Base-by-base conservation (phyloP, 2,329 filamentous ascomycete genomes). In the Byssochlamys sp. region DNA sequence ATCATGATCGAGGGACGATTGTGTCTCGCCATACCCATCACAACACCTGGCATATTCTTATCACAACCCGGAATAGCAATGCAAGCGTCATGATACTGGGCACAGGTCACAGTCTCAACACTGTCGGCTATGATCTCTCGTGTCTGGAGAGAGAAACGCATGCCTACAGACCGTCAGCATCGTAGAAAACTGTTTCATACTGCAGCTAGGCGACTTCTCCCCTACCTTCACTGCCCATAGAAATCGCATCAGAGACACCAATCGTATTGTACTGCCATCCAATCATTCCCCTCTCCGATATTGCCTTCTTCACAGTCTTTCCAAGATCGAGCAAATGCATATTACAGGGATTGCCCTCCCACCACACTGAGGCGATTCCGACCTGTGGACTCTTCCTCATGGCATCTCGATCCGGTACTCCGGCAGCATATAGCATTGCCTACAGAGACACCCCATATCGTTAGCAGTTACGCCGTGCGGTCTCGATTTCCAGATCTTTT, bases 291-390 rank as follows among this genome's bases (percentile, higher is more conserved):
- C 91, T 84, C 66, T 88, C 89, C 65, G 88, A 79, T 1, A 96
- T 81, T 1, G 89, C 83, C 64, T 84, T 85, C 75, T 96, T 97
- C 66, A 94, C 89, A 53, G 89, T 88, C 68, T 90, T 91, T 35
- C 88, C 92, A 61, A 97, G 82, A 63, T 95, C 90, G 59, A 95
- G 81, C 62, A 97, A 85, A 87, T 77, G 67, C 70, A 77, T 74
- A 56, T 96, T 96, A 84, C 91, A 96, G 39, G 92, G 90, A 71
- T 96, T 96, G 28, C 92, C 92, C 75, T 96, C 91, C 91, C 91
- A 97, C 91, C 91, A 96, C 3, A 96, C 89, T 4, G 88, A 91
- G 6, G 91, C 88, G 68, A 96, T 84, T 58, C 92, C 92, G 27
- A 97, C 89, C 62, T 97, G 92, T 11, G 92, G 90, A 55, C 88